Base-by-base conservation (phyloP, 345 rosid genomes). In the Camelina sativa region DNA sequence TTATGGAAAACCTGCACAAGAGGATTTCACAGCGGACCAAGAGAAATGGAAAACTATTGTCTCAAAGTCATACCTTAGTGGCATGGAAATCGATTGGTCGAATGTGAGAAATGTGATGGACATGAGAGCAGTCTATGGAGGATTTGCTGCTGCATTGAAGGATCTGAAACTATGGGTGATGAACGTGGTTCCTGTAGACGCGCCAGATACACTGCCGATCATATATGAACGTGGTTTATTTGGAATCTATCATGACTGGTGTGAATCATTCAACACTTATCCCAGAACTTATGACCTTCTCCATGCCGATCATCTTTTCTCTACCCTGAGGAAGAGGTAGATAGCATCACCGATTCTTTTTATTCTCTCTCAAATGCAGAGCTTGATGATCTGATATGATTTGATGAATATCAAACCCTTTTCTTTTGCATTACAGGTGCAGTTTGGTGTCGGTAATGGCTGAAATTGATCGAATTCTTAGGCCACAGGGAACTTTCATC, bases 101-200 rank as follows among this genome's bases (percentile, higher is more conserved):
- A 77, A 77, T 19, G 84, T 87, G 69, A 86, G 98, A 67, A 94
- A 91, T 62, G 86, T 87, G 73, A 88, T 94, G 93, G 98, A 91
- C 82, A 94, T 91, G 98, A 89, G 84, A 79, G 94, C 98, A 62
- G 90, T 86, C 20, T 91, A 89, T 78, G 97, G 97, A 85, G 98
- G 97, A 69, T 89, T 91, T 60, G 98, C 96, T 54, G 91, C 96
- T 6, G 94, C 96, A 0, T 67, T 93, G 55, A 88, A 76, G 77
- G 92, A 88, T 80, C 32, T 89, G 77, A 76, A 91, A 52, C 51
- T 89, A 52, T 93, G 98, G 98, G 94, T 91, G 53, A 85, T 93
- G 97, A 93, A 88, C 58, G 89, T 88, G 10, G 91, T 93, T 62
- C 89, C 92, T 12, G 76, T 87, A 5, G 87, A 91, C 47, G 84